These are phyloP conservation scores for Phaffia rhodozyma DNA, from an alignment of 1,284 basidiomycete genomes.

Conservation along the genomic window DNA sequence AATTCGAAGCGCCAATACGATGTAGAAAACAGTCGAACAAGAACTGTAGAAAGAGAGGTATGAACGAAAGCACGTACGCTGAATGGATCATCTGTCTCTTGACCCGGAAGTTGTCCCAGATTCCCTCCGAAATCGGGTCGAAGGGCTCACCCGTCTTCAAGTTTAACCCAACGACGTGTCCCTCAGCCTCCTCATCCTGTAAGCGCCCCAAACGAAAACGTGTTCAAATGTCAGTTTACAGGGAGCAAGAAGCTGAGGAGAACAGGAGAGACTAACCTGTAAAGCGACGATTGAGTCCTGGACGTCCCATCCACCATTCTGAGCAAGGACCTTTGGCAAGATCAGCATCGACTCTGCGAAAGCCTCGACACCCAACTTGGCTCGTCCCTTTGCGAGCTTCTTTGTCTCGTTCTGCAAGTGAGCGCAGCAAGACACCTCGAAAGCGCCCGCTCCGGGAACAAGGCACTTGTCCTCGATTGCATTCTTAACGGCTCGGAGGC, in stretches of 20 bases:
- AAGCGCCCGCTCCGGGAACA: conserved; percentile 91
- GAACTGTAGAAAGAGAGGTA: not conserved
- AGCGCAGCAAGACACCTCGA: conserved; percentile 85
- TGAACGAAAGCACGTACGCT: conserved; percentile 46
- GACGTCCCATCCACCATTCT: conserved; percentile 95
- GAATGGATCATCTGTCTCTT: conserved; percentile 98
- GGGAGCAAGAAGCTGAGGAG: not conserved
- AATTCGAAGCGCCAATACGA: conserved; percentile 1
- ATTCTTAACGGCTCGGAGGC: conserved; percentile 92
- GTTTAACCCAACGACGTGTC: conserved; percentile 81
- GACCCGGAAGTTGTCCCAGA: conserved; percentile 99
- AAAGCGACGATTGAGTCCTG: conserved; percentile 87
- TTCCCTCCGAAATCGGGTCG: conserved; percentile 86
- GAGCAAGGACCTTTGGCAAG: conserved; percentile 92
- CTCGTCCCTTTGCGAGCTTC: conserved; percentile 81
- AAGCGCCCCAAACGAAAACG: conserved; percentile 18
- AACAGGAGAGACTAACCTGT: conserved; percentile 45
- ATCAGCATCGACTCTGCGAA: conserved; percentile 90
- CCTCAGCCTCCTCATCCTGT: conserved; percentile 84
- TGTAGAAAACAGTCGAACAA: not conserved
- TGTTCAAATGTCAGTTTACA: conserved; percentile 7
- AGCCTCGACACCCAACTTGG: conserved; percentile 94
- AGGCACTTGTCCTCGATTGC: conserved; percentile 81
- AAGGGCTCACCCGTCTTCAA: conserved; percentile 89
- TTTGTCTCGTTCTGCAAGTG: conserved; percentile 66